Conservation (phyloP, 805 yeast species). For the Isabelozyma pseudorhagii region DNA sequence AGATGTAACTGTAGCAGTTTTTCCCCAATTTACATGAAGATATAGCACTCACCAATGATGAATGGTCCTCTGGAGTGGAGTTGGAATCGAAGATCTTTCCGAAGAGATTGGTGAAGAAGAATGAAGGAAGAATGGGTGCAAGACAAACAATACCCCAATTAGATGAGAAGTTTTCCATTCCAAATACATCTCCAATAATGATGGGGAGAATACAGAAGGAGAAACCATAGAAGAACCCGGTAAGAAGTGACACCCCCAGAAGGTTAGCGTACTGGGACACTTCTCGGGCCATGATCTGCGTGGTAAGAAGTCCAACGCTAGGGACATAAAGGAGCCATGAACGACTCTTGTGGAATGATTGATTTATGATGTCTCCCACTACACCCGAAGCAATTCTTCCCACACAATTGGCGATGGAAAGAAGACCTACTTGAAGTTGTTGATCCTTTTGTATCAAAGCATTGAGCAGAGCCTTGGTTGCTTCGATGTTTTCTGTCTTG, state of each 20-base stretch:
- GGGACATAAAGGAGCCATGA: slow-evolving; percentile 57
- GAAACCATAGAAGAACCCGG: slow-evolving; percentile 73
- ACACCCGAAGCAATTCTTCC: slow-evolving; percentile 68
- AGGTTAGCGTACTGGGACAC: slow-evolving; percentile 33
- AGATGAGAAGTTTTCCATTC: slow-evolving; percentile 61
- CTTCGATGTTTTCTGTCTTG: slow-evolving; percentile 14
- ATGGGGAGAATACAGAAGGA: slow-evolving; percentile 72
- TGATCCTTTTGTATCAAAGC: slow-evolving; percentile 52
- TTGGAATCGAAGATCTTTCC: slow-evolving; percentile 60
- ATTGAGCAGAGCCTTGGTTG: too few species aligned
- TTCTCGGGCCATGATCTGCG: slow-evolving; percentile 48
- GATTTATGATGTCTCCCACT: slow-evolving; percentile 57
- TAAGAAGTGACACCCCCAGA: slow-evolving; percentile 50
- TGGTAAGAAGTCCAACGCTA: slow-evolving; percentile 39
- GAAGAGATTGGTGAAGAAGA: slow-evolving; percentile 57
- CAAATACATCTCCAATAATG: slow-evolving; percentile 72
- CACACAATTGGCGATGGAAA: slow-evolving; percentile 62
- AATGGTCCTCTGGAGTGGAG: slow-evolving; percentile 7
- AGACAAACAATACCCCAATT: slow-evolving; percentile 73
- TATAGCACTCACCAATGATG: slow-evolving; percentile 3
- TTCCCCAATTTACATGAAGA: slow-evolving; percentile 29
- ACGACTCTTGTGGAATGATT: slow-evolving; percentile 44
- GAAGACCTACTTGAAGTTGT: slow-evolving; percentile 67
- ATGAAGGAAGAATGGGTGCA: slow-evolving; percentile 63
- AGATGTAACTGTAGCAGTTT: slow-evolving; percentile 45